phyloP scores from a whole-genome alignment of 2,329 filamentous ascomycete genomes.

The Alternaria brassicicola region DNA sequence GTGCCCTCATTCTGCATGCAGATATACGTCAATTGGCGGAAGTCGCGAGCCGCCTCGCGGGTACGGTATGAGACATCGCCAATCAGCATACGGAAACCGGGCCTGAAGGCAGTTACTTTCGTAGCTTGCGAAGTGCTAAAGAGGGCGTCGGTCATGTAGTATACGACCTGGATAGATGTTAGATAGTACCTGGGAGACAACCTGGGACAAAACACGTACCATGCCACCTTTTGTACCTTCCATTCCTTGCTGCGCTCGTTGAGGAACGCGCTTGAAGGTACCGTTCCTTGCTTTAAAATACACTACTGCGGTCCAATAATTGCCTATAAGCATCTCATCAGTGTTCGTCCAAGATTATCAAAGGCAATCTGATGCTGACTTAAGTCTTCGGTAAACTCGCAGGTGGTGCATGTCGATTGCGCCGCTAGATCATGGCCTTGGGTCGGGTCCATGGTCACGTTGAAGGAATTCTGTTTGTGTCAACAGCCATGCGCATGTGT shows the following conservation, averaged over 20 bases:
- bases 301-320: slow-evolving; percentile 43
- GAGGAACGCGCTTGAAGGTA: slow-evolving; percentile 52
- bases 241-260: slow-evolving; percentile 51
- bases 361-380: background rate
- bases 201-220: slow-evolving; percentile 13
- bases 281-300: slow-evolving; percentile 39
- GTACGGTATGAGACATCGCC: slow-evolving; percentile 44
- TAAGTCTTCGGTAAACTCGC: slow-evolving; percentile 52
- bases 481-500: background rate
- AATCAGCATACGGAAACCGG: slow-evolving; percentile 54
- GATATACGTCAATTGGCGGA: slow-evolving; percentile 36
- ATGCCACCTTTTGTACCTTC: slow-evolving; percentile 51
- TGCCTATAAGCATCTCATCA: slow-evolving; percentile 25
- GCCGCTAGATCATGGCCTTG: slow-evolving; percentile 36
- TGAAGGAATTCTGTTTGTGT: slow-evolving; percentile 51
- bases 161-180: slow-evolving; percentile 46
- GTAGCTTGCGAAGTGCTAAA: slow-evolving; percentile 40
- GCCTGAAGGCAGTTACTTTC: slow-evolving; percentile 52
- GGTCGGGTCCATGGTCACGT: slow-evolving; percentile 50
- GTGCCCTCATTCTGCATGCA: slow-evolving; percentile 40
- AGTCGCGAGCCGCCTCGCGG: slow-evolving; percentile 31
- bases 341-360: background rate
- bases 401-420: slow-evolving; percentile 51
- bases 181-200: background rate
- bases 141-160: slow-evolving; percentile 53